These are phyloP conservation scores for Echium plantagineum DNA, from an alignment of 257 asterid genomes.

Conservation along the genomic window DNA sequence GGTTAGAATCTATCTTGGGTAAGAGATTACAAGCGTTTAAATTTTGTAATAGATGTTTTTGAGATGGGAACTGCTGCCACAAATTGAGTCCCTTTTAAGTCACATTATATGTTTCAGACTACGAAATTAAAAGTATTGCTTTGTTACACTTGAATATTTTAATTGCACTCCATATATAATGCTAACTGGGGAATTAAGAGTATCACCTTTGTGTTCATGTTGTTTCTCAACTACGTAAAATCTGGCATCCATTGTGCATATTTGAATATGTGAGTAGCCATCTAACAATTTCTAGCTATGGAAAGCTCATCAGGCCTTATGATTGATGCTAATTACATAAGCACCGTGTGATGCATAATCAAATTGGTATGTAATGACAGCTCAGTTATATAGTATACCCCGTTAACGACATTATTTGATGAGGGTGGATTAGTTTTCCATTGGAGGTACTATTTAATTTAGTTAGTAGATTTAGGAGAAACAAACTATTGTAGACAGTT, in stretches of 20 bases:
- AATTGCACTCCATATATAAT: background rate
- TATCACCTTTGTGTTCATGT: background rate
- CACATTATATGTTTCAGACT: background rate
- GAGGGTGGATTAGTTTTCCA: too few relatives aligned
- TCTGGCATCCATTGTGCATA: background rate
- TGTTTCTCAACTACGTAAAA: background rate
- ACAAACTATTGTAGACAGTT: too few relatives aligned
- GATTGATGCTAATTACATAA: background rate
- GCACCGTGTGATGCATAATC: background rate
- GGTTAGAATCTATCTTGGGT: constrained; percentile 14
- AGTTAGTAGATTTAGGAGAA: too few relatives aligned
- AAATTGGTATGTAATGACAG: background rate
- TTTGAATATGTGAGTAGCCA: background rate
- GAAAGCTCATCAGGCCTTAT: background rate
- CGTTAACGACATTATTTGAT: too few relatives aligned
- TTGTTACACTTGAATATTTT: background rate
- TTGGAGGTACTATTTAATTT: too few relatives aligned
- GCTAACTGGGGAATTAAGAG: background rate
- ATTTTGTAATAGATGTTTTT: background rate
- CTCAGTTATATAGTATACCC: too few relatives aligned
- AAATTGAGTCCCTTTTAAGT: background rate
- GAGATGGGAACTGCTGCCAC: constrained; percentile 1
- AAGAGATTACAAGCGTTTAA: constrained; percentile 16
- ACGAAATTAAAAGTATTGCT: background rate
- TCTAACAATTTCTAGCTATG: too few relatives aligned